Base-by-base conservation (phyloP, 352 stramenopile species). In the Globisporangium irregulare region DNA sequence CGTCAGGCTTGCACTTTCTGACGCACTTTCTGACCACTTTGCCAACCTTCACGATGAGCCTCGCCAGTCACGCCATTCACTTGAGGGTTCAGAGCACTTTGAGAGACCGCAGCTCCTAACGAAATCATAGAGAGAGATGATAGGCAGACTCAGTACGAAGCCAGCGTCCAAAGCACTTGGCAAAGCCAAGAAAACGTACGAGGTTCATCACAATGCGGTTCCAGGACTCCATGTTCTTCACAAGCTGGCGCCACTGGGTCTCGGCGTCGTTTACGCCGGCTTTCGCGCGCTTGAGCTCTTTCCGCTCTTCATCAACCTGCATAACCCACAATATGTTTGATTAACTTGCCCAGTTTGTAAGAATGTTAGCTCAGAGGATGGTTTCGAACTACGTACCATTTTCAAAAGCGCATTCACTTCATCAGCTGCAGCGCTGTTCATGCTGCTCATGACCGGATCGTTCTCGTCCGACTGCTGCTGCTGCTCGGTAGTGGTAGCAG, bases 161-260 rank as follows among this genome's bases (percentile, higher is more conserved):
- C 27, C 43, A n/a, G 22, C n/a, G 51, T n/a, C 9, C 12, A 57
- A 32, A 12, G n/a, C 51, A 15, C n/a, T 9, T 20, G 32, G n/a
- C 4, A 41, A 41, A 64, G 22, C 4, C 41, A 36, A 32, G n/a
- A 29, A 36, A 56, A 67, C 67, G 54, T 70, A 92, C 87, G 72
- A 95, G 68, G 62, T 90, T 93, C 73, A 90, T 84, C 51, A 95
- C 73, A 64, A 95, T 93, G 71, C 87, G 85, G 71, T 92, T 93
- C 87, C 87, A 95, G 18, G 81, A 66, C 71, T 95, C 87, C 86
- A 95, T 95, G 73, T 81, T 90, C 77, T 91, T 91, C 25, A 95
- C 84, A 5, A 95, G 75, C 57, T 89, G 78, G 10, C 84, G 84
- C 87, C 87, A 95, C 60, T 90, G 77, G 10, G 60, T 76, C 73